Percentiles rank a stretch among this genome's conserved stretches.
Conservation (phyloP, 345 rosid species). For the Physaria fendleri region DNA sequence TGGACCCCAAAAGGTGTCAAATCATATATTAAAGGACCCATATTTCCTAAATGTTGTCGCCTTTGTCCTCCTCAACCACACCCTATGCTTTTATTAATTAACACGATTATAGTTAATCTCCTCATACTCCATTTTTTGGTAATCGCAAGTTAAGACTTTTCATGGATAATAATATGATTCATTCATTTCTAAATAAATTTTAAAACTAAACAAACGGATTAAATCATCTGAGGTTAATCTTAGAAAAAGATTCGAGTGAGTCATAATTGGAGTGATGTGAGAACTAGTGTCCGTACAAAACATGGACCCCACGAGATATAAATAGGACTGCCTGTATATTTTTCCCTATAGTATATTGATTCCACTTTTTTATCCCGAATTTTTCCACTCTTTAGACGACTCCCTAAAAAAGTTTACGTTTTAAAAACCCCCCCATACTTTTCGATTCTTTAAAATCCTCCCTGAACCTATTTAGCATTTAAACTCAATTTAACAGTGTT, state of each 20-base stretch:
- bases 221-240: background rate
- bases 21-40: conserved; percentile 12
- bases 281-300: conserved; percentile 13
- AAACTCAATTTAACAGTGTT: too few relatives aligned
- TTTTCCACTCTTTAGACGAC: too few relatives aligned
- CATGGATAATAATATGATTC: background rate
- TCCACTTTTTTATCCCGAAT: too few relatives aligned
- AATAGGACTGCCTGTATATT: too few relatives aligned
- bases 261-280: background rate
- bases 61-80: conserved; percentile 21
- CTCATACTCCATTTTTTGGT: background rate
- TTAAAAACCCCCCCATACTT: too few relatives aligned
- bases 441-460: too few relatives aligned
- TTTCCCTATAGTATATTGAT: too few relatives aligned
- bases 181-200: background rate
- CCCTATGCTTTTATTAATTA: conserved; percentile 11
- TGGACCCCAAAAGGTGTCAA: conserved; percentile 14
- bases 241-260: background rate
- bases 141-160: background rate
- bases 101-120: conserved; percentile 6
- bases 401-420: too few relatives aligned
- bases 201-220: background rate
- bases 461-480: too few relatives aligned
- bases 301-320: conserved; percentile 13
- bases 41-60: conserved; percentile 13